phyloP scores from a whole-genome alignment of 805 yeast species.

The Schizosaccharomyces octosporus region DNA sequence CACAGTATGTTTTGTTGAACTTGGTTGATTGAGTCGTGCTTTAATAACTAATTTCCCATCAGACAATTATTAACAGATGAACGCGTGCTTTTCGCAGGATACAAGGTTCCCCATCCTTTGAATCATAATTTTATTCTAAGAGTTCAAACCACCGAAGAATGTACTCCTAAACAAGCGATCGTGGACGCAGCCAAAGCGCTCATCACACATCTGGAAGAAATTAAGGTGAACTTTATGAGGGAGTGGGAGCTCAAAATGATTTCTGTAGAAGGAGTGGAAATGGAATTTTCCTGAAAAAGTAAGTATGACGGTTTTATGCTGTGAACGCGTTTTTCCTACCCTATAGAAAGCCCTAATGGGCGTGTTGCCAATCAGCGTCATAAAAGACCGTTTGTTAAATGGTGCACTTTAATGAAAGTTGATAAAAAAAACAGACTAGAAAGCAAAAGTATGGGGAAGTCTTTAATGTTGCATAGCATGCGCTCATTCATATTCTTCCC shows the following conservation, averaged over 20 bases:
- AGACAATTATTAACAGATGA: constrained; percentile 57
- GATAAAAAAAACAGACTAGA: no score
- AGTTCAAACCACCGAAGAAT: constrained; percentile 87
- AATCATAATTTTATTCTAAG: constrained; percentile 88
- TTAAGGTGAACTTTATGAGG: constrained; percentile 56
- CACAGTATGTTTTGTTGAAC: constrained; percentile 13
- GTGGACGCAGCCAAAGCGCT: constrained; percentile 69
- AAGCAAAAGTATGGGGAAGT: no score
- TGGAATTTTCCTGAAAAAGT: neutral
- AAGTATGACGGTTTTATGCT: no score
- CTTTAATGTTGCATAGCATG: no score
- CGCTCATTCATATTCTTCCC: no score
- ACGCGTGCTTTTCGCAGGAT: constrained; percentile 85
- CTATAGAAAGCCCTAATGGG: neutral
- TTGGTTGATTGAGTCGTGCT: neutral
- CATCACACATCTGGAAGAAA: constrained; percentile 49
- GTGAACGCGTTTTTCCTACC: neutral
- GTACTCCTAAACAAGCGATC: constrained; percentile 72
- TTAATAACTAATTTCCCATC: neutral
- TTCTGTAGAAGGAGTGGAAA: constrained; percentile 14
- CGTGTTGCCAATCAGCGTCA: neutral
- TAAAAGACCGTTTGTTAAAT: no score
- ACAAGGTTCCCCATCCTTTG: constrained; percentile 91
- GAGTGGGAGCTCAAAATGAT: constrained; percentile 79
- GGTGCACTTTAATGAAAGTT: no score